phyloP scores from a whole-genome alignment of 108 stramenopile genomes.

The Nitzschia sp. region DNA sequence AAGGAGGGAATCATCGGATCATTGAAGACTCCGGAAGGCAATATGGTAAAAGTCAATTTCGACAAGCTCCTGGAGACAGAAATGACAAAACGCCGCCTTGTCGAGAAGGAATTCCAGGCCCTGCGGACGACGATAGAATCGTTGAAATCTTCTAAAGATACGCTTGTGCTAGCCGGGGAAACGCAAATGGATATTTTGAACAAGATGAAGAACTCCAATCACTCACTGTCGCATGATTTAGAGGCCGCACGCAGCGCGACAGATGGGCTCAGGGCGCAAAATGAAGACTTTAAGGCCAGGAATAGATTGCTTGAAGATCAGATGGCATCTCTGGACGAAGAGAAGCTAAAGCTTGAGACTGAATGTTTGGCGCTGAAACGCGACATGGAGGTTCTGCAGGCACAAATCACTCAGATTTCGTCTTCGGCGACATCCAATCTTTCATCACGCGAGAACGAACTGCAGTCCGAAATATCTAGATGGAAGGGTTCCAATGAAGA shows the following conservation, averaged over 20 bases:
- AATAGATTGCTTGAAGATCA: not conserved
- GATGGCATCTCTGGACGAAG: not conserved
- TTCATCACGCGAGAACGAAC: slow-evolving; percentile 11
- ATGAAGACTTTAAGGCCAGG: not conserved
- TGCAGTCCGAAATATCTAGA: slow-evolving; percentile 16
- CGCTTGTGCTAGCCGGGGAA: slow-evolving; percentile 8
- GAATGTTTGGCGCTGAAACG: slow-evolving; percentile 1
- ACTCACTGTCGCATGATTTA: not conserved
- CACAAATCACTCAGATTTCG: not conserved
- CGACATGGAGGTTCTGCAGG: slow-evolving; percentile 7
- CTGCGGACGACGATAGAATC: slow-evolving; percentile 23
- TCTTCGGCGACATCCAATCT: not conserved
- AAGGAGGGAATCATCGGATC: slow-evolving; percentile 19
- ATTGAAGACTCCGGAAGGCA: slow-evolving; percentile 43
- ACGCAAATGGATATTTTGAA: slow-evolving; percentile 22
- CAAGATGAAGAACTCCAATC: slow-evolving; percentile 10
- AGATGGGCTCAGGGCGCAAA: not conserved
- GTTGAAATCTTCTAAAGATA: slow-evolving; percentile 17
- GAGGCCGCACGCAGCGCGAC: not conserved
- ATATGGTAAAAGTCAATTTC: slow-evolving; percentile 57
- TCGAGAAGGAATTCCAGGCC: slow-evolving; percentile 57
- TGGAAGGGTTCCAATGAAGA: slow-evolving; percentile 27
- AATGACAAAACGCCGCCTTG: slow-evolving; percentile 63
- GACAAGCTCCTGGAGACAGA: slow-evolving; percentile 61
- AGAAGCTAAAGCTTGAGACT: not conserved